These are phyloP conservation scores for Lodderomyces jiufengensis DNA, from an alignment of 1,139 yeast genomes.

Conservation along the genomic window DNA sequence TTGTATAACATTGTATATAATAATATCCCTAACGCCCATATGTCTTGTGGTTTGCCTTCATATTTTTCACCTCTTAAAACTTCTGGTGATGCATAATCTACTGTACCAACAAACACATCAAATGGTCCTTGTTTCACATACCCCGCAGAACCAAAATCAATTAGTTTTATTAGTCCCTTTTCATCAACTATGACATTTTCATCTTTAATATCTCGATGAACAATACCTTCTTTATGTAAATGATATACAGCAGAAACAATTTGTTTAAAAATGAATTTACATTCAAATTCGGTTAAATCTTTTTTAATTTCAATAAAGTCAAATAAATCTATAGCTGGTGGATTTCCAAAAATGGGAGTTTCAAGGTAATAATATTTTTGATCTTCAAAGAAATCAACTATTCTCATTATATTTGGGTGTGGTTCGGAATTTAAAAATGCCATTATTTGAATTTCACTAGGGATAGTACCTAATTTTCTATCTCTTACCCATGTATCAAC, in stretches of 20 bases:
- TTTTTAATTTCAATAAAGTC: constrained; percentile 85
- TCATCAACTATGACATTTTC: constrained; percentile 89
- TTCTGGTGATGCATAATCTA: constrained; percentile 97
- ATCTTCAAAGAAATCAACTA: constrained; percentile 91
- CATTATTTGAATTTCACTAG: constrained; percentile 92
- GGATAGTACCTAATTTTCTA: constrained; percentile 84
- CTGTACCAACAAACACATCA: constrained; percentile 95
- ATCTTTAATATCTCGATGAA: constrained; percentile 93
- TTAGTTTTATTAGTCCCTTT: constrained; percentile 71
- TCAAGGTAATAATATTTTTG: constrained; percentile 83
- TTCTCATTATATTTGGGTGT: constrained; percentile 81
- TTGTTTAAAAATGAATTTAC: constrained; percentile 74
- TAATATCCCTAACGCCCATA: constrained; percentile 93
- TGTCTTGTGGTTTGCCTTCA: constrained; percentile 90
- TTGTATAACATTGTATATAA: constrained; percentile 87
- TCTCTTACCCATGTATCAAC: constrained; percentile 98
- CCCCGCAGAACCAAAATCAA: constrained; percentile 96
- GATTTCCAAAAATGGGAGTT: constrained; percentile 82
- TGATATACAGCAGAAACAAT: constrained; percentile 75
- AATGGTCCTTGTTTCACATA: constrained; percentile 88
- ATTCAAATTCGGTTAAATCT: constrained; percentile 73
- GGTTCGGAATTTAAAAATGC: constrained; percentile 69
- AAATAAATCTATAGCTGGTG: constrained; percentile 88
- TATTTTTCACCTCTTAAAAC: constrained; percentile 85
- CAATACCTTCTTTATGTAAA: constrained; percentile 80